These are phyloP conservation scores for Exophiala mesophila DNA, from an alignment of 2,329 filamentous ascomycete genomes.

Conservation along the genomic window DNA sequence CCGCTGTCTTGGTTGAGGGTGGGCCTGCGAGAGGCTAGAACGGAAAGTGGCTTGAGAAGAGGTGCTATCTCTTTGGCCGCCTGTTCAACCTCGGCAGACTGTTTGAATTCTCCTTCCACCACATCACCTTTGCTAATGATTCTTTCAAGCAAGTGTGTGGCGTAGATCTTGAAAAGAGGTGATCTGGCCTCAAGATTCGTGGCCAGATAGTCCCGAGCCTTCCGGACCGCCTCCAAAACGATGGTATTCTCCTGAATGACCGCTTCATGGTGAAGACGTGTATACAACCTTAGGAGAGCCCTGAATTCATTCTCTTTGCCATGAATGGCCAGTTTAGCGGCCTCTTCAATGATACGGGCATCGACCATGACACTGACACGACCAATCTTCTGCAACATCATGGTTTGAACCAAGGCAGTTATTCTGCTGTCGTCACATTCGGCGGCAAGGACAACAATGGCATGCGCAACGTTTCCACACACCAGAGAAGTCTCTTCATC, in stretches of 20 bases:
- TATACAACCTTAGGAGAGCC: slow-evolving; percentile 77
- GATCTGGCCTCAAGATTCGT: slow-evolving; percentile 61
- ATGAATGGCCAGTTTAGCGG: slow-evolving; percentile 69
- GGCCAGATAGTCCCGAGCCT: slow-evolving; percentile 76
- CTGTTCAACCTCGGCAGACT: slow-evolving; percentile 72
- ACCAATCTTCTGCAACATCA: slow-evolving; percentile 91
- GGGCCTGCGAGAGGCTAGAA: slow-evolving; percentile 65
- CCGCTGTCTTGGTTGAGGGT: slow-evolving; percentile 28
- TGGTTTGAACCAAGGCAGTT: slow-evolving; percentile 84
- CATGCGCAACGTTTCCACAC: slow-evolving; percentile 86
- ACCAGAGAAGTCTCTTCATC: slow-evolving; percentile 74
- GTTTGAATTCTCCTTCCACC: slow-evolving; percentile 66
- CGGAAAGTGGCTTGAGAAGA: slow-evolving; percentile 78
- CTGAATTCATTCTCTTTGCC: slow-evolving; percentile 80
- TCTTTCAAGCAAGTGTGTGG: slow-evolving; percentile 75
- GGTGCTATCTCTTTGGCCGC: slow-evolving; percentile 84
- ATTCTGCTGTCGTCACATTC: slow-evolving; percentile 85
- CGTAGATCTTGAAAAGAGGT: slow-evolving; percentile 74
- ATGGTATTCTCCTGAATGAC: slow-evolving; percentile 62
- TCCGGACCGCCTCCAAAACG: slow-evolving; percentile 68
- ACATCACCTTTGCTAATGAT: slow-evolving; percentile 88
- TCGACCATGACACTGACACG: slow-evolving; percentile 78
- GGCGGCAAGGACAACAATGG: slow-evolving; percentile 83
- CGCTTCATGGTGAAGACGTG: slow-evolving; percentile 67
- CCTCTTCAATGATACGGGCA: slow-evolving; percentile 76